Evolutionary conservation across 495 filamentous ascomycete species (phyloP).

Genomic region (Parathielavia hyrcaniae): DNA sequence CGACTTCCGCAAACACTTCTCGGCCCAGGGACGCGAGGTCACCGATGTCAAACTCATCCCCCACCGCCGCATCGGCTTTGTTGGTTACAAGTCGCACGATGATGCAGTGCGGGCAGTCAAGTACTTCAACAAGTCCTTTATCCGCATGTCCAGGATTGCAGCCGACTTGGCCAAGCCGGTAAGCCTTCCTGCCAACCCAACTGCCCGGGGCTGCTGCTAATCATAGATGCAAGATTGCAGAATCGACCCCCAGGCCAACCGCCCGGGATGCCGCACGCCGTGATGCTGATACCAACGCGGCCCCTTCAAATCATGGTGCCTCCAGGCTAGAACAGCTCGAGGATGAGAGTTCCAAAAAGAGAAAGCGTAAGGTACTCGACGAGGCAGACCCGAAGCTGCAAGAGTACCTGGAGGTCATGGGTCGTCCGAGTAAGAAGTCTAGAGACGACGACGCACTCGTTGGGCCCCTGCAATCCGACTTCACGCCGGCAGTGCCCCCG

Average conservation of each 20-base stretch:
- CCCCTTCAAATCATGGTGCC: conserved; percentile 4
- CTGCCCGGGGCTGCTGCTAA: conserved; percentile 18
- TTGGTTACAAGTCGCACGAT: conserved; percentile 81
- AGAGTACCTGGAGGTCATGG: conserved; percentile 83
- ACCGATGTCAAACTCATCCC: conserved; percentile 90
- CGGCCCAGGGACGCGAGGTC: conserved; percentile 59
- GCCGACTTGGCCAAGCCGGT: conserved; percentile 89
- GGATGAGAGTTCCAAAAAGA: conserved; percentile 37
- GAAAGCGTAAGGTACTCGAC: conserved; percentile 46
- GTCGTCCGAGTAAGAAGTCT: conserved; percentile 31
- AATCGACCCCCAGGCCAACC: conserved; percentile 19
- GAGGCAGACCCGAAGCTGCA: conserved; percentile 68
- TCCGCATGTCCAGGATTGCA: conserved; percentile 90
- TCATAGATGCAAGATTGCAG: conserved; percentile 26
- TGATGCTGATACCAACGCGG: conserved; percentile 10
- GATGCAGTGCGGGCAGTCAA: conserved; percentile 76
- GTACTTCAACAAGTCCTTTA: conserved; percentile 91
- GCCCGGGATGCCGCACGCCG: conserved; percentile 13
- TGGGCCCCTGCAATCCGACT: conserved; percentile 13
- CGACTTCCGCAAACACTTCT: conserved; percentile 83
- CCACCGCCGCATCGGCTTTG: conserved; percentile 85
- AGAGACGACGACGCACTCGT: conserved; percentile 25
- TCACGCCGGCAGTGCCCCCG: conserved; percentile 39
- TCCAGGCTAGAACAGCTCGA: conserved; percentile 20
- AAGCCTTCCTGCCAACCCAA: conserved; percentile 20